These are phyloP conservation scores for Piromyces finnis DNA, from an alignment of 192 early-diverging fungal species.

Conservation along the genomic window DNA sequence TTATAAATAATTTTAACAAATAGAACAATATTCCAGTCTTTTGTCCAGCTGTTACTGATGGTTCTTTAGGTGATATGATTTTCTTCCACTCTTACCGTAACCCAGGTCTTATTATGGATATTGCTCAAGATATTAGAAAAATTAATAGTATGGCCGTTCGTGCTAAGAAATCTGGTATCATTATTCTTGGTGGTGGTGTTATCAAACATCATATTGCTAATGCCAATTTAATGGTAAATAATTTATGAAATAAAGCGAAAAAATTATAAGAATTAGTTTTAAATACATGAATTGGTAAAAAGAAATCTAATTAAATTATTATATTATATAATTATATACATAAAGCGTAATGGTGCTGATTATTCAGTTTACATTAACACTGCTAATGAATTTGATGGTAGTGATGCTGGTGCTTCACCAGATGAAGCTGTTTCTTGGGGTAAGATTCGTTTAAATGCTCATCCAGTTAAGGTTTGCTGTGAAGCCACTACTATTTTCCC, in stretches of 20 bases:
- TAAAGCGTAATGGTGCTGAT: slow-evolving; percentile 87
- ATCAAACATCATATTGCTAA: slow-evolving; percentile 99
- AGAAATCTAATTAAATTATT: too few relatives aligned
- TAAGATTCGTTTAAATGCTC: slow-evolving; percentile 66
- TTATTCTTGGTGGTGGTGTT: slow-evolving; percentile 92
- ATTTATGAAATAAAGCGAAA: background rate
- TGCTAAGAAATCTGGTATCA: slow-evolving; percentile 89
- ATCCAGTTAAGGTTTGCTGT: slow-evolving; percentile 83
- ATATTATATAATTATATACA: too few relatives aligned
- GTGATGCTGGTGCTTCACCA: slow-evolving; percentile 89
- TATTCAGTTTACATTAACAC: slow-evolving; percentile 95
- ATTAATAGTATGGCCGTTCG: slow-evolving; percentile 89
- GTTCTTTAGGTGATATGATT: slow-evolving; percentile 96
- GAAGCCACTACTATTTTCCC: slow-evolving; percentile 89
- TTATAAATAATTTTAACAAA: too few relatives aligned
- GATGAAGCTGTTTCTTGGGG: slow-evolving; percentile 99
- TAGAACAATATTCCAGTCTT: slow-evolving; percentile 94
- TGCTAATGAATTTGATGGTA: slow-evolving; percentile 95
- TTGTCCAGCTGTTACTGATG: slow-evolving; percentile 94
- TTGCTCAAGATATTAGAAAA: slow-evolving; percentile 74
- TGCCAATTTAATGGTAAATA: slow-evolving; percentile 79
- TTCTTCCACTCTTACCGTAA: slow-evolving; percentile 95
- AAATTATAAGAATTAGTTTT: too few relatives aligned
- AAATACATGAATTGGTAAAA: too few relatives aligned
- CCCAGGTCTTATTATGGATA: slow-evolving; percentile 84